Evolutionary conservation across 495 filamentous ascomycete genomes (phyloP).

Genomic region (Lentithecium fluviatile): DNA sequence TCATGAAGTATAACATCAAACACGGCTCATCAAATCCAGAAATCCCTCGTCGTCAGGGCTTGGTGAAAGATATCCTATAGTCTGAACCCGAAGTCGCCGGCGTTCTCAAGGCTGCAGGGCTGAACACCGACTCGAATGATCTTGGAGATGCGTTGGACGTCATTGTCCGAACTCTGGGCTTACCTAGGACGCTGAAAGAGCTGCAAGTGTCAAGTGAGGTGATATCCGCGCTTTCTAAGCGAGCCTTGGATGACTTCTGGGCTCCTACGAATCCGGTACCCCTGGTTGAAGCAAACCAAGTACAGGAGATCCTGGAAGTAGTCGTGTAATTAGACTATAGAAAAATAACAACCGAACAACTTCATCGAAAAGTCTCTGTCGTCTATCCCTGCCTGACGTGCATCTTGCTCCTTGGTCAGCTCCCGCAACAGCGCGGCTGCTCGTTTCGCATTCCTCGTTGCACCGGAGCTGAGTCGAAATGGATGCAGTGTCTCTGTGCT

Average conservation of each 20-base stretch:
- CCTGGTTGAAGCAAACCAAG: constrained; percentile 51
- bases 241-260: constrained; percentile 55
- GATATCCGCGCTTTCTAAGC: constrained; percentile 52
- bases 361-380: constrained; percentile 15
- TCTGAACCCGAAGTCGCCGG: constrained; percentile 47
- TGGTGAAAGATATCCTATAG: constrained; percentile 52
- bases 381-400: neutral
- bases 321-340: constrained; percentile 32
- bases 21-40: constrained; percentile 49
- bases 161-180: constrained; percentile 55
- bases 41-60: constrained; percentile 50
- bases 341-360: constrained; percentile 11
- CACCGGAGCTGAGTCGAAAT: too few species aligned
- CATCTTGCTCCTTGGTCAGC: constrained; percentile 8
- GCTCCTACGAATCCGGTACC: constrained; percentile 53
- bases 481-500: too few species aligned
- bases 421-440: too few species aligned
- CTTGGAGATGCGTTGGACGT: constrained; percentile 56
- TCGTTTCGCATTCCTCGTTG: too few species aligned
- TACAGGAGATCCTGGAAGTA: constrained; percentile 57
- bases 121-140: constrained; percentile 45
- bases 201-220: constrained; percentile 55
- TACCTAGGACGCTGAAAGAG: constrained; percentile 57
- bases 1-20: constrained; percentile 54
- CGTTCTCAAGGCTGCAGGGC: constrained; percentile 45